Base-by-base conservation (phyloP, 371 early-diverging fungal genomes). In the Mortierella polycephala region DNA sequence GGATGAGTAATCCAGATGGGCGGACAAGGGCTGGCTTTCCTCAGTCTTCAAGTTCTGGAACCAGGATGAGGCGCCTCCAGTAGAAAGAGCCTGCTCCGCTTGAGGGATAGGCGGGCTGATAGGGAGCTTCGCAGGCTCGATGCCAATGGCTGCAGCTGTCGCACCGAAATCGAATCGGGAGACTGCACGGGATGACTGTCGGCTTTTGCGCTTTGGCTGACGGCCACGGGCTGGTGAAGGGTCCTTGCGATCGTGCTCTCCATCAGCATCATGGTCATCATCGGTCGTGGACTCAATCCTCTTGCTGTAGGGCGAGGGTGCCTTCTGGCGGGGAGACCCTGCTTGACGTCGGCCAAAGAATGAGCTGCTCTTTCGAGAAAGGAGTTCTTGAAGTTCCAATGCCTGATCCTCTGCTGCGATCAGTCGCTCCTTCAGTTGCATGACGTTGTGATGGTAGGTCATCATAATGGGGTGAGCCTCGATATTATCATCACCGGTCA, bases 381-480 rank as follows among this genome's bases (percentile, higher is more conserved):
- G 65, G 11, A 71, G 58, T 3, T 64, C 64, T 46, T 68, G 77
- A 41, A 68, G 72, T 16, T 74, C 75, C 50, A 74, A 20, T 12
- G 69, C 69, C 62, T 69, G 68, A n/a, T 70, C 73, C 61, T 71
- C 76, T n/a, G 77, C 77, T 30, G 70, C 73, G 20, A 72, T 72
- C 51, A 89, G 70, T 40, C 89, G 88, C 44, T 85, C 85, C 60
- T 85, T 86, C 23, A 87, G 80, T 45, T 84, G 85, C 58, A 83
- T 81, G 52, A 90, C 88, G 7, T 86, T 85, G 64, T 84, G 85
- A 54, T 86, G 86, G 71, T 89, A 91, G 40, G 85, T 83, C 49
- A 81, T 80, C 64, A 91, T 84, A 50, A 91, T 72, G 10, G 88
- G 89, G 60, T 89, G 88, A 1, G 87, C 77, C 55, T 68, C 83